These are phyloP conservation scores for Tetrahymena elliotti DNA, from an alignment of 73 alveolate species.

Conservation along the genomic window DNA sequence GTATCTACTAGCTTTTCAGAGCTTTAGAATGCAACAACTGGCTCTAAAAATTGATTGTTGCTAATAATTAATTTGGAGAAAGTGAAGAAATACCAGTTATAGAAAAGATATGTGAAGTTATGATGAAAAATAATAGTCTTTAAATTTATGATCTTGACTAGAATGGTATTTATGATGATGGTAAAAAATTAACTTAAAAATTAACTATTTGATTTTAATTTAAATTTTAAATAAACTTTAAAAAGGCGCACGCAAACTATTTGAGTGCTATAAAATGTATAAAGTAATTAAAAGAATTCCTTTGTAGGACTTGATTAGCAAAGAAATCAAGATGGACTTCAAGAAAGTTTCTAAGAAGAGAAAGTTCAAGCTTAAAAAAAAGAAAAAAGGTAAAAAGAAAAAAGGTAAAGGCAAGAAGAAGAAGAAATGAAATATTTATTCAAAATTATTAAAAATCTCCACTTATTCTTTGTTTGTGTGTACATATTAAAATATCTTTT, in stretches of 20 bases:
- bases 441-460: background rate
- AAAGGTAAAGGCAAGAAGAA: slow-evolving; percentile 23
- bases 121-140: slow-evolving; percentile 19
- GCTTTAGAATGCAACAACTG: slow-evolving; percentile 33
- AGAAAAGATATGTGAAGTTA: slow-evolving; percentile 40
- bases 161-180: slow-evolving; percentile 44
- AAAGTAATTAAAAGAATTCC: slow-evolving; percentile 24
- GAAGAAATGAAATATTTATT: slow-evolving; percentile 12
- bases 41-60: slow-evolving; percentile 35
- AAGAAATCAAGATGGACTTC: slow-evolving; percentile 27
- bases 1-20: slow-evolving; percentile 27
- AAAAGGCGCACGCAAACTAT: slow-evolving; percentile 12
- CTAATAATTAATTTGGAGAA: slow-evolving; percentile 42
- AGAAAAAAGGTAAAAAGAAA: slow-evolving; percentile 15
- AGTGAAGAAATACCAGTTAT: slow-evolving; percentile 37
- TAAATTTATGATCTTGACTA: slow-evolving; percentile 32
- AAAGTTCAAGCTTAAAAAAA: slow-evolving; percentile 25
- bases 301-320: slow-evolving; percentile 9
- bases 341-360: slow-evolving; percentile 39
- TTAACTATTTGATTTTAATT: background rate
- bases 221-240: background rate
- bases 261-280: slow-evolving; percentile 37
- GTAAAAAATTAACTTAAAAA: background rate
- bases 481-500: no score
- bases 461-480: no score